Evolutionary conservation across 768 basidiomycete genomes (phyloP).

Genomic region (Lentinula aciculospora): DNA sequence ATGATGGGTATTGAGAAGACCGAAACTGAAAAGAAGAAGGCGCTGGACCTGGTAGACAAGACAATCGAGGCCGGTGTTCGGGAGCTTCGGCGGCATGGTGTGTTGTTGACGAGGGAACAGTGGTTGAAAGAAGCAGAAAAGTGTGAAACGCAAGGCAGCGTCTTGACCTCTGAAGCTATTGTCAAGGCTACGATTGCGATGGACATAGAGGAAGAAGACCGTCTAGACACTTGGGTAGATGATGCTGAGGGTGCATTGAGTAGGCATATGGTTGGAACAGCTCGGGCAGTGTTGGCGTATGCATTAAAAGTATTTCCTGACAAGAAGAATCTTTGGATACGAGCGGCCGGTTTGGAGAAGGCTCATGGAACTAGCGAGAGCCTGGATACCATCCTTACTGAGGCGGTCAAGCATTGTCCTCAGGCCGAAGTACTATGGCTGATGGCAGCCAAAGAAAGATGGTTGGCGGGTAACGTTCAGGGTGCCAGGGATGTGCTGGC

Average conservation of each 20-base stretch:
- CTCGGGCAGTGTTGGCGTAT: conserved; percentile 86
- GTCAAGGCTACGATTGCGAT: conserved; percentile 90
- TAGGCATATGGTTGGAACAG: conserved; percentile 72
- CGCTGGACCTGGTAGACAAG: conserved; percentile 74
- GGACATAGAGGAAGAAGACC: conserved; percentile 94
- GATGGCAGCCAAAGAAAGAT: conserved; percentile 98
- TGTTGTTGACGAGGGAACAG: conserved; percentile 84
- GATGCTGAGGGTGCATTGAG: conserved; percentile 84
- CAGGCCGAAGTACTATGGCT: conserved; percentile 97
- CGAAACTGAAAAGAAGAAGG: conserved; percentile 49
- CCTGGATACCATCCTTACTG: conserved; percentile 72
- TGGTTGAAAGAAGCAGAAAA: conserved; percentile 95
- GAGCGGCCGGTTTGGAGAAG: conserved; percentile 92
- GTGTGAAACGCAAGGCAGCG: conserved; percentile 82
- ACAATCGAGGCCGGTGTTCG: conserved; percentile 84
- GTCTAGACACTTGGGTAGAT: conserved; percentile 82
- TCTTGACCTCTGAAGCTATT: conserved; percentile 88
- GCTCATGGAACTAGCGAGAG: conserved; percentile 82
- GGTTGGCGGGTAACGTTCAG: conserved; percentile 83
- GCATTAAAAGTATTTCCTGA: conserved; percentile 90
- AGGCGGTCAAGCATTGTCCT: conserved; percentile 87
- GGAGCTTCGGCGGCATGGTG: conserved; percentile 76
- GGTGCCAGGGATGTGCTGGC: conserved; percentile 89
- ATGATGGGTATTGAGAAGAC: conserved; percentile 24
- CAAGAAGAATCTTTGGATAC: conserved; percentile 78